Evolutionary conservation across 2,329 filamentous ascomycete genomes (phyloP), one percentile per base, ranked within the genome.

Genomic region (Cephalotrichum gorgonifer): DNA sequence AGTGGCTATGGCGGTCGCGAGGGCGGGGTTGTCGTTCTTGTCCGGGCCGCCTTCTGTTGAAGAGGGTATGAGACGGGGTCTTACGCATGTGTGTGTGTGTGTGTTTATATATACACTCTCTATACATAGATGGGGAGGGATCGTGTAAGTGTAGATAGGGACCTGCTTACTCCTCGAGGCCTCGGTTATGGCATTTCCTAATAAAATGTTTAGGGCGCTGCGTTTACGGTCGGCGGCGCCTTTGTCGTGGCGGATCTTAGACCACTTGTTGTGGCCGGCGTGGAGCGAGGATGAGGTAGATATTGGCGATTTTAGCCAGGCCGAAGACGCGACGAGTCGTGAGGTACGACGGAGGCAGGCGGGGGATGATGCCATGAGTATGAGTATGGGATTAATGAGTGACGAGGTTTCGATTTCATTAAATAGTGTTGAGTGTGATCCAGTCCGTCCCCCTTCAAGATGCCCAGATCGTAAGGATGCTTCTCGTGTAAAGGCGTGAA

Each of bases 191-290:
- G 85, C 79, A 56, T 86, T 83, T 22, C 83, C 75, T 57, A 94
- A 77, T 42, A 74, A 65, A 43, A 75, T 78, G 27, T 89, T 83
- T 56, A 83, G 75, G 41, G 76, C 76, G 66, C 81, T 88, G 67
- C 90, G 95, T 57, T 83, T 83, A 51, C 76, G 76, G 64, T 98
- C 93, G 51, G 83, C 85, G 53, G 84, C 87, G 47, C 85, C 89
- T 67, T 98, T 98, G 65, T 93, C 88, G 65, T 97, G 93, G 62
- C 85, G 87, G 68, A 96, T 97, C 60, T 93, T 95, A 51, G 88
- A 89, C 93, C 93, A 98, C 63, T 89, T 86, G 66, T 85, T 95
- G 68, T 95, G 89, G 14, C 89, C 89, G 23, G 85, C 83, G 23
- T 85, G 83, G 52, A 68, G 66, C 14, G n/a, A n/a, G n/a, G 46